Evolutionary conservation across 495 filamentous ascomycete species (phyloP).

Genomic region (Cetradonia linearis): DNA sequence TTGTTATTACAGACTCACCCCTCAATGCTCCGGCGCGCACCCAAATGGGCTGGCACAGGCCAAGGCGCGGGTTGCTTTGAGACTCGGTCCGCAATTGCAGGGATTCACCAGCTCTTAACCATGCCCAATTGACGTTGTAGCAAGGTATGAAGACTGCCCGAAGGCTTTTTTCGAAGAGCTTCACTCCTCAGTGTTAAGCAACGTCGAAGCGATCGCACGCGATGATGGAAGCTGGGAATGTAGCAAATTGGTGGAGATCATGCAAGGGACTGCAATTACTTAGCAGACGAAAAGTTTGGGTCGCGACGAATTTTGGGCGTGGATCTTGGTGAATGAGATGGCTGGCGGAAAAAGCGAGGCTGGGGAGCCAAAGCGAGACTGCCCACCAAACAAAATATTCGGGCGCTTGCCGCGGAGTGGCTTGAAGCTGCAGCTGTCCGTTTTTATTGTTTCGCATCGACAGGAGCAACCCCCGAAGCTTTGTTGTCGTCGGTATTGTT

Average conservation of each 20-base stretch:
- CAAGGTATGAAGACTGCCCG: slow-evolving; percentile 1
- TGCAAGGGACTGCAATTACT: slow-evolving; percentile 16
- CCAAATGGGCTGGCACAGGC: slow-evolving; percentile 1
- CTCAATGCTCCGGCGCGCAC: not conserved
- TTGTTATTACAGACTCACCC: not conserved
- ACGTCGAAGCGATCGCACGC: slow-evolving; percentile 1
- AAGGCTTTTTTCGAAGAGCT: not conserved
- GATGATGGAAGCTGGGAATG: not conserved
- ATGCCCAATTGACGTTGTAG: slow-evolving; percentile 2
- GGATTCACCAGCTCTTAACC: not conserved
- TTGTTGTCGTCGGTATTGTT: slow-evolving; percentile 8
- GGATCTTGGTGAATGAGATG: slow-evolving; percentile 14
- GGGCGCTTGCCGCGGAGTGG: slow-evolving; percentile 4
- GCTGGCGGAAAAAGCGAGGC: slow-evolving; percentile 15
- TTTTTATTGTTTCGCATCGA: slow-evolving; percentile 9
- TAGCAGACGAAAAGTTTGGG: slow-evolving; percentile 8
- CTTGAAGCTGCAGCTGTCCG: slow-evolving; percentile 15
- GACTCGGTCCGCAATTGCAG: not conserved
- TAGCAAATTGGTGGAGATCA: slow-evolving; percentile 1
- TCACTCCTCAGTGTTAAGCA: not conserved
- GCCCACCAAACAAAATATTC: not conserved
- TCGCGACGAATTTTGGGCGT: slow-evolving; percentile 6
- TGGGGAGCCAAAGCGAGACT: slow-evolving; percentile 16
- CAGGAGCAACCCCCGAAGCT: not conserved
- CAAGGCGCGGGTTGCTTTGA: not conserved